Evolutionary conservation across 306 rosid species (phyloP), one percentile per base, ranked within the genome.

Genomic region (Quercus glauca): DNA sequence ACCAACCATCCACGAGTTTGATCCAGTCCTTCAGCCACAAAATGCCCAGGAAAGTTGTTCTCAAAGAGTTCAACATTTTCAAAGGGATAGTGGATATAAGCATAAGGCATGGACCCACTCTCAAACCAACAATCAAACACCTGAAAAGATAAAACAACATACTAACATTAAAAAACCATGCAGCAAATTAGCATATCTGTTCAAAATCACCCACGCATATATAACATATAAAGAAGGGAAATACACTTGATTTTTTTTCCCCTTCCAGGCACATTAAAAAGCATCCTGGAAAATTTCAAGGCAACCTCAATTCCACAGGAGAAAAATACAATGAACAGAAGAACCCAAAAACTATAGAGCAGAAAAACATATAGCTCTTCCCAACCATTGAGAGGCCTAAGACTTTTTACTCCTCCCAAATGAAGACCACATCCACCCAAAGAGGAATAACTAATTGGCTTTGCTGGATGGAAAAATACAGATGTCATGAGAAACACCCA

Each of bases 101-200:
- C 98, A 83, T 91, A 95, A 10, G 99, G 99, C 99, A 95, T 95
- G 75, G 98, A 91, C 81, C 99, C 99, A 85, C 99, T 95, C 86
- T 95, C 98, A 67, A 95, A 95, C 99, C 98, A 95, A 82, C 99
- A 95, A 84, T 95, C 99, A 87, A 95, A 95, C 72, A 95, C 98
- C 98, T 95, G 92, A 76, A 90, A 83, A 69, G 52, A 73, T 45
- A 41, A 78, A 85, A 33, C 28, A 77, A 80, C 12, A 19, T 0
- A 68, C 76, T 51, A 29, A 75, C 77, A 56, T 69, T 45, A 73
- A 73, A 78, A 73, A 71, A 73, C 56, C 29, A 18, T 76, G 67
- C 21, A 73, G 26, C 21, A 31, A 29, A 18, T 35, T 33, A 68
- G 52, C 20, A 45, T n/a, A n/a, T 14, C 17, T 18, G 65, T 59